Conservation (phyloP, 805 yeast species). For the Spathaspora sp. region DNA sequence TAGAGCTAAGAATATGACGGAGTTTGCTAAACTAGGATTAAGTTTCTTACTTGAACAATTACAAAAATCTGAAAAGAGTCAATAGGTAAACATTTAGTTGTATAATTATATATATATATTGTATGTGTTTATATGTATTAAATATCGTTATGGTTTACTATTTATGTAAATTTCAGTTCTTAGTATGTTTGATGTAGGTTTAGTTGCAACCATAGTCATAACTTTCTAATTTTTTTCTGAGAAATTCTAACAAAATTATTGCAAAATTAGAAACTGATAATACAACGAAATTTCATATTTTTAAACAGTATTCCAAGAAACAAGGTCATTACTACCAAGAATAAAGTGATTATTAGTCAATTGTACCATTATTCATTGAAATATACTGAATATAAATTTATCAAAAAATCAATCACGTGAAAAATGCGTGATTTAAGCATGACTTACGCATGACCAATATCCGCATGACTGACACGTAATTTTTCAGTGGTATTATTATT, state of each 20-base stretch:
- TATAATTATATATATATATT: neutral
- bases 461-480: slow-evolving; percentile 1
- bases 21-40: slow-evolving; percentile 67
- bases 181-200: neutral
- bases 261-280: neutral
- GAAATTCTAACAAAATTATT: neutral
- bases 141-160: neutral
- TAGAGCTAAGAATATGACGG: slow-evolving; percentile 68
- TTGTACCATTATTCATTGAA: neutral
- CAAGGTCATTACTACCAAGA: neutral
- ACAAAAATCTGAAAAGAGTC: neutral
- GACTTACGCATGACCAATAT: neutral
- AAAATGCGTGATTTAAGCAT: slow-evolving; percentile 3
- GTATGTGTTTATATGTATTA: neutral
- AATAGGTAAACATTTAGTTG: neutral
- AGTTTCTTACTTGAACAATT: slow-evolving; percentile 54
- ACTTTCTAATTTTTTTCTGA: too few species aligned
- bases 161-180: too few species aligned
- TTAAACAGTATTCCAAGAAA: neutral
- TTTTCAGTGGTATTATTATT: neutral
- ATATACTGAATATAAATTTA: neutral
- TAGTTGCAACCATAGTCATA: neutral
- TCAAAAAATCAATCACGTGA: neutral
- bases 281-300: neutral
- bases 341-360: neutral